These are phyloP conservation scores for Fraxinus platypoda DNA, from an alignment of 305 asterid species.

Conservation along the genomic window DNA sequence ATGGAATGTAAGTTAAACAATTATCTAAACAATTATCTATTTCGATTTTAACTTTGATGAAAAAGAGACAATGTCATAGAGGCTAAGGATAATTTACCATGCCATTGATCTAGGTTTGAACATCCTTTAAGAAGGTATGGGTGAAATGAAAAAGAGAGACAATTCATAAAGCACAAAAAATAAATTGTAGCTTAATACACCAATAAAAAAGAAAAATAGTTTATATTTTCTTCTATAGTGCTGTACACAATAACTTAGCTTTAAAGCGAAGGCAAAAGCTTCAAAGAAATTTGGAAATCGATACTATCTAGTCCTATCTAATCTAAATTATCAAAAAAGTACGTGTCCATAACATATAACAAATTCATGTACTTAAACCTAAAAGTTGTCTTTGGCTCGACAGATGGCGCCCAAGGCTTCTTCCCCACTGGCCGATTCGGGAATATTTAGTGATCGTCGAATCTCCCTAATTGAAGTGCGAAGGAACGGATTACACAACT, in stretches of 20 bases:
- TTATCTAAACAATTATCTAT: too few relatives aligned
- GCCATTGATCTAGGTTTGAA: background rate
- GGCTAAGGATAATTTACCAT: background rate
- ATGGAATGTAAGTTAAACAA: background rate
- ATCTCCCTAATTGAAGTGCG: conserved; percentile 86
- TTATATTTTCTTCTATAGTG: background rate
- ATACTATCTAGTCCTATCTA: background rate
- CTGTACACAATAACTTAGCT: background rate
- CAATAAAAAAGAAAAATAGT: background rate
- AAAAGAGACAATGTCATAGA: background rate
- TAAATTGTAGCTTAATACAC: background rate
- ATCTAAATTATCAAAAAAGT: background rate
- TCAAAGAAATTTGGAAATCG: background rate
- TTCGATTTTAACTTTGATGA: background rate
- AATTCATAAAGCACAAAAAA: background rate
- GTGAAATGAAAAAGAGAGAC: background rate
- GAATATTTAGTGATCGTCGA: conserved; percentile 58
- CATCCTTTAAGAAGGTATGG: background rate
- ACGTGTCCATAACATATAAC: background rate
- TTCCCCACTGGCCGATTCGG: conserved; percentile 63
- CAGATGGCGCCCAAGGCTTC: conserved; percentile 78
- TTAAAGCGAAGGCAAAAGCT: background rate
- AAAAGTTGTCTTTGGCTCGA: conserved; percentile 80
- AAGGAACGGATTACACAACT: conserved; percentile 87
- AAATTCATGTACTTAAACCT: conserved; percentile 24